Base-by-base conservation (phyloP, 1,284 basidiomycete species). In the Agroathelia rolfsii region DNA sequence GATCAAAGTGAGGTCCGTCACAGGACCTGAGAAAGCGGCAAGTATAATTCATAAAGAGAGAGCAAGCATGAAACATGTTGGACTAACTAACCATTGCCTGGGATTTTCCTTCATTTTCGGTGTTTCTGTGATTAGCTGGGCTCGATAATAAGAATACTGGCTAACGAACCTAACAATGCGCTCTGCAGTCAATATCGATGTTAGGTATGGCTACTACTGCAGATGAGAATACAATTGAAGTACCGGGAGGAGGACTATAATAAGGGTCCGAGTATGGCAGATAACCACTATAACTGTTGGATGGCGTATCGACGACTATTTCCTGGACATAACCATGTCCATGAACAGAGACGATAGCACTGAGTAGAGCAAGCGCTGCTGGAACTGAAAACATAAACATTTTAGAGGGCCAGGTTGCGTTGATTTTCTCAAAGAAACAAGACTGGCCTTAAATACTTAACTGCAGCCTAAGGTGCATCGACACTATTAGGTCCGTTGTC, bases 151-250 rank as follows among this genome's bases (percentile, higher is more conserved):
- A n/a, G n/a, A n/a, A n/a, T n/a, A n/a, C n/a, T n/a, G n/a, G n/a
- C n/a, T n/a, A n/a, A n/a, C n/a, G n/a, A n/a, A n/a, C n/a, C 67
- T 59, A 21, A 69, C 54, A 38, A 70, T 68, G 9, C 66, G 53
- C 30, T 64, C 42, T n/a, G n/a, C n/a, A n/a, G n/a, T n/a, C n/a
- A n/a, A n/a, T n/a, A n/a, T n/a, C n/a, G n/a, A n/a, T n/a, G n/a
- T n/a, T n/a, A n/a, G n/a, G n/a, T n/a, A n/a, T n/a, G n/a, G n/a
- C n/a, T n/a, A n/a, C n/a, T n/a, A n/a, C n/a, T n/a, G 9, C 11
- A 11, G n/a, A 16, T 48, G 45, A 34, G 55, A 56, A 6, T 38
- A 8, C 10, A 4, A 13, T 15, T 14, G 8, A 11, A 19, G 15
- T 13, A 2, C 27, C 22, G 8, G 25, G 8, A 11, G 8, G 6